Evolutionary conservation across 2,329 filamentous ascomycete genomes (phyloP).

Genomic region (Colletotrichum eremochloae): DNA sequence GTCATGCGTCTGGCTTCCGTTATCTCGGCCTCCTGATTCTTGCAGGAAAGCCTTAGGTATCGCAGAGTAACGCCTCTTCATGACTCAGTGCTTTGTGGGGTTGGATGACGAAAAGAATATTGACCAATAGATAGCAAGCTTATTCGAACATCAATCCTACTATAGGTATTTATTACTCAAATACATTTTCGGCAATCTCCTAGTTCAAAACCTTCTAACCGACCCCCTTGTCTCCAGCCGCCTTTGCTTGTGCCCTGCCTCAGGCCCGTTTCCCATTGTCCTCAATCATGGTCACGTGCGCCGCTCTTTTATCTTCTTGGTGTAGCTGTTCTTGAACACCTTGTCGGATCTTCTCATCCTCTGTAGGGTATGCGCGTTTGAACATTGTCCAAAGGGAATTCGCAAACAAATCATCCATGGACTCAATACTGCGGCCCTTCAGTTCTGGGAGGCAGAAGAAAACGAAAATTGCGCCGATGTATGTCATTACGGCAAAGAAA

Average conservation of each 20-base stretch:
- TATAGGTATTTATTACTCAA: background rate
- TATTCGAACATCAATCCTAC: background rate
- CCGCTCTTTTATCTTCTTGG: constrained; percentile 1
- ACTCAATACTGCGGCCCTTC: constrained; percentile 63
- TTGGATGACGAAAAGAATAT: background rate
- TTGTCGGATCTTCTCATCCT: constrained; percentile 52
- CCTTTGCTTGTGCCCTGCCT: background rate
- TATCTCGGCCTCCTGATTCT: background rate
- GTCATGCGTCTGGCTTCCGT: no score
- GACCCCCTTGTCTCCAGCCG: background rate
- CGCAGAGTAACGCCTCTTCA: background rate
- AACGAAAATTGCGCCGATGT: constrained; percentile 51
- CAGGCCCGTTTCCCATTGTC: constrained; percentile 11
- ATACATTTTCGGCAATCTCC: background rate
- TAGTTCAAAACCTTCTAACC: background rate
- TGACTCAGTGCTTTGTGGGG: background rate
- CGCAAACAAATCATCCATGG: constrained; percentile 62
- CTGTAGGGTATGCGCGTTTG: constrained; percentile 61
- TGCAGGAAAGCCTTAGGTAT: background rate
- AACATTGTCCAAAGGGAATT: constrained; percentile 57
- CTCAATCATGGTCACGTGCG: constrained; percentile 28
- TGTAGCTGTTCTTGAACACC: constrained; percentile 23
- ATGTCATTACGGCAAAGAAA: constrained; percentile 37
- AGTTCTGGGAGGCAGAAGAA: constrained; percentile 65
- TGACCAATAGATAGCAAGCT: background rate